Conservation (phyloP, 1,284 basidiomycete species). For the Melampsora americana region DNA sequence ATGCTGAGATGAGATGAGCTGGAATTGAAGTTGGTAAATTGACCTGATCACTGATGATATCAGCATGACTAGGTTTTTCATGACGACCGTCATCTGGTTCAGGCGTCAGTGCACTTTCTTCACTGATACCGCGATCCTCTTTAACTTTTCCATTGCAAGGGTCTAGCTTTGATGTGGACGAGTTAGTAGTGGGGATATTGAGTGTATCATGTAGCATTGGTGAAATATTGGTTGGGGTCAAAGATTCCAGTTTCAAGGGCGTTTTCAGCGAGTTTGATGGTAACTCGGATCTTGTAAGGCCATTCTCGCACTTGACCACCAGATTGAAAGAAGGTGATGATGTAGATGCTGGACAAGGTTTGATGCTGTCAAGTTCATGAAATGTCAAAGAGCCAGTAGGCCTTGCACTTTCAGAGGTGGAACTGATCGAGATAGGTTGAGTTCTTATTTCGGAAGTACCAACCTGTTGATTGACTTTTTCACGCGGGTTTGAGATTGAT, state of each 20-base stretch:
- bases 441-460: neutral
- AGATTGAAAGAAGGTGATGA: no score
- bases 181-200: neutral
- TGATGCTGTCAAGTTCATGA: neutral
- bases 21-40: neutral
- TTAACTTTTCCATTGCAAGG: neutral
- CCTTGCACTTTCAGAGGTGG: no score
- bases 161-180: neutral
- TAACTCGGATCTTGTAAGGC: neutral
- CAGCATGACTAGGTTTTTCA: neutral
- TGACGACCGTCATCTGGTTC: constrained; percentile 34
- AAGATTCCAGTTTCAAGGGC: neutral
- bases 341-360: neutral
- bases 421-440: neutral
- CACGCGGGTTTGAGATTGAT: neutral
- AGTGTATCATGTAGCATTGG: neutral
- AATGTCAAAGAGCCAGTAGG: neutral
- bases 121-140: constrained; percentile 29
- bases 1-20: neutral
- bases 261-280: neutral
- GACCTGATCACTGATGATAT: neutral
- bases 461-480: neutral
- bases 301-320: no score
- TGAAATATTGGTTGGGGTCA: neutral
- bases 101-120: constrained; percentile 43